A percentile compares a stretch with the other conserved stretches of the same genome.
Evolutionary conservation across 1,284 basidiomycete species (phyloP).

Genomic region (Trametes pubescens): DNA sequence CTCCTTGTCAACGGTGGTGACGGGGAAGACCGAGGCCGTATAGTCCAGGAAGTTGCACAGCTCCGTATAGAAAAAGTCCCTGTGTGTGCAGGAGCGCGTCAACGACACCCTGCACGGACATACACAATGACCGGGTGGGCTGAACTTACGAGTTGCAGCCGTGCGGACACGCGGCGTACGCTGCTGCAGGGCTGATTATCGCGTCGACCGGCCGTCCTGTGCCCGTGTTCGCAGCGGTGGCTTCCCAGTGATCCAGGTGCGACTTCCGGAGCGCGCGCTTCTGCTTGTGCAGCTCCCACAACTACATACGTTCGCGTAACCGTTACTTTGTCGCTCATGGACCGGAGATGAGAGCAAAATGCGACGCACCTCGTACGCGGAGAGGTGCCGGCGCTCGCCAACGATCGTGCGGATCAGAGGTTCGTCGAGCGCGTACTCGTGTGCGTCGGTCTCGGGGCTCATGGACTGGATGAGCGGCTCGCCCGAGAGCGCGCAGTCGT

Average conservation of each 20-base stretch:
- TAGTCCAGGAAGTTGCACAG: slow-evolving; percentile 51
- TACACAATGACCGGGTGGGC: neutral
- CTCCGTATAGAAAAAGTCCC: slow-evolving; percentile 39
- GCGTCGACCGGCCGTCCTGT: slow-evolving; percentile 59
- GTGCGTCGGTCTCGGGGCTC: slow-evolving; percentile 40
- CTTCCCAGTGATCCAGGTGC: slow-evolving; percentile 57
- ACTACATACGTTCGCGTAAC: slow-evolving; percentile 29
- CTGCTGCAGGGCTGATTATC: slow-evolving; percentile 49
- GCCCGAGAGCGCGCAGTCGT: slow-evolving; percentile 41
- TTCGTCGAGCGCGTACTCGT: slow-evolving; percentile 41
- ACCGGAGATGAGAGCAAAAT: neutral
- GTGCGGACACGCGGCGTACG: slow-evolving; percentile 48
- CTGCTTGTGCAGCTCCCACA: slow-evolving; percentile 54
- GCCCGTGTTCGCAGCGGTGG: slow-evolving; percentile 47
- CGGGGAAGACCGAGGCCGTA: slow-evolving; percentile 54
- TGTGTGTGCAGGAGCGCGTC: slow-evolving; percentile 4
- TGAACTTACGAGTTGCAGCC: slow-evolving; percentile 44
- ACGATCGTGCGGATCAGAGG: slow-evolving; percentile 38
- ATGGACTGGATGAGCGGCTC: slow-evolving; percentile 45
- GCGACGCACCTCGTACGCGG: slow-evolving; percentile 42
- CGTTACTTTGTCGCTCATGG: neutral
- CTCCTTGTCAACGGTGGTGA: slow-evolving; percentile 47
- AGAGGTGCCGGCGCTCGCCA: slow-evolving; percentile 39
- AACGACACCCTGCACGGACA: neutral
- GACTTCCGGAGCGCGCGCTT: slow-evolving; percentile 49